Base-by-base conservation (phyloP, 228 moss, liverwort and hornwort species). In the Sphagnum fallax region DNA sequence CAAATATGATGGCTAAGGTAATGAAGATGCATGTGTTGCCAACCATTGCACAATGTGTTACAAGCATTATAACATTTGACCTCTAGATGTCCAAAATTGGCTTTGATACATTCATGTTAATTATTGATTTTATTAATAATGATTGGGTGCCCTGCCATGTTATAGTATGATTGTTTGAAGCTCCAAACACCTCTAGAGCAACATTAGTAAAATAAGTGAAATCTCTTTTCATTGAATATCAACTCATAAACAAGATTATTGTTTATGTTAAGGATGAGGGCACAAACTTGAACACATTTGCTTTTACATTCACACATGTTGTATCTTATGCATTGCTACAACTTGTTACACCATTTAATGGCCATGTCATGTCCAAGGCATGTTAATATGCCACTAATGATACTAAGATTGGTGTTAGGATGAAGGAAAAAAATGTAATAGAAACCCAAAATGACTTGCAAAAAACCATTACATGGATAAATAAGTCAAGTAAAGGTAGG, bases 1-100 rank as follows among this genome's bases (percentile, higher is more conserved):
- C 77, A 6, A 77, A 76, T 63, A 62, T 85, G 68, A 74, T 75
- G 65, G 62, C 79, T 64, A 79, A 79, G 70, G 77, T 82, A 61
- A 75, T 79, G 68, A 82, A 85, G 70, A 85, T 74, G 60, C 78
- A 75, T 63, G 79, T 85, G n/a, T 52, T 82, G 50, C 85, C 85
- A 65, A 48, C 74, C 51, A 79, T 85, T 18, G 71, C 75, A 70
- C 76, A 82, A 63, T 82, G 85, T 68, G 71, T 81, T n/a, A 85
- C 77, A 4, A 32, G 2, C 32, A 32, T 32, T 32, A 2, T 3
- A 1, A 32, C 32, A 32, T 32, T 32, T 32, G 32, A 32, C 32
- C 2, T 32, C 3, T 32, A 0, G 3, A 32, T 32, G 3, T 32
- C 32, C 32, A 32, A 32, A 32, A 32, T 32, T 32, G 81, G 72